phyloP scores from a whole-genome alignment of 139 green algal genomes.

The Parachlorella kessleri region DNA sequence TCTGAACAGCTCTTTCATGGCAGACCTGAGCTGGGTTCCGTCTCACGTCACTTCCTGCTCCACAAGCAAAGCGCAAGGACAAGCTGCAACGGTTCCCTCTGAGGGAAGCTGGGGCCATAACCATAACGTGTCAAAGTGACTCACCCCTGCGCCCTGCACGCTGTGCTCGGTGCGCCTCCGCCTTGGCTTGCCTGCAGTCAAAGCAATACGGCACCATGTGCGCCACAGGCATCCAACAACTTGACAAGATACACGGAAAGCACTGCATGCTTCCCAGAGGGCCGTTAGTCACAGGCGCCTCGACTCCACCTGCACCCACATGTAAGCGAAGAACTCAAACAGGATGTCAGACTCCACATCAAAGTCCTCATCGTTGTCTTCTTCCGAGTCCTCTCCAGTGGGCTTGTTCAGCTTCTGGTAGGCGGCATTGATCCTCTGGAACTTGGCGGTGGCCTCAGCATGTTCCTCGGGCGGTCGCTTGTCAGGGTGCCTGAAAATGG shows the following conservation, averaged over 20 bases:
- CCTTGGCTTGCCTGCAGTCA: not conserved
- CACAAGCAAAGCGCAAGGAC: too few species aligned
- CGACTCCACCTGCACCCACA: conserved; percentile 1
- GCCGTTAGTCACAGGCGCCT: not conserved
- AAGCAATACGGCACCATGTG: too few species aligned
- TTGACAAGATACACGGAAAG: not conserved
- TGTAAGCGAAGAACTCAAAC: conserved; percentile 25
- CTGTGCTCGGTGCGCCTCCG: not conserved
- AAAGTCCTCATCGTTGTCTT: conserved; percentile 14
- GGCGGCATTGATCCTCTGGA: conserved; percentile 25
- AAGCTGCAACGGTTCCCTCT: too few species aligned
- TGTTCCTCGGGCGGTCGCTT: conserved; percentile 23
- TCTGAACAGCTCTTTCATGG: not conserved
- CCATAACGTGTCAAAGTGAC: too few species aligned
- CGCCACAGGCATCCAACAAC: too few species aligned
- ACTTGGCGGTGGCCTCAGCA: conserved; percentile 19
- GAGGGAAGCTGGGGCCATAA: too few species aligned
- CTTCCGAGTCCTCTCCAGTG: conserved; percentile 13
- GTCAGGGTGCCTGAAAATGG: conserved; percentile 21
- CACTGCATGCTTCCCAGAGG: not conserved
- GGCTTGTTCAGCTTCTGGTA: conserved; percentile 21
- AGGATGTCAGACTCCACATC: conserved; percentile 12
- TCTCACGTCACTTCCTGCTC: too few species aligned
- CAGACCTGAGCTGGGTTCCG: too few species aligned
- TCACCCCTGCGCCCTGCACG: not conserved